Percentiles rank a stretch among this genome's conserved stretches.
Conservation (phyloP, 1,284 basidiomycete genomes). For the Neonothopanus nambi region DNA sequence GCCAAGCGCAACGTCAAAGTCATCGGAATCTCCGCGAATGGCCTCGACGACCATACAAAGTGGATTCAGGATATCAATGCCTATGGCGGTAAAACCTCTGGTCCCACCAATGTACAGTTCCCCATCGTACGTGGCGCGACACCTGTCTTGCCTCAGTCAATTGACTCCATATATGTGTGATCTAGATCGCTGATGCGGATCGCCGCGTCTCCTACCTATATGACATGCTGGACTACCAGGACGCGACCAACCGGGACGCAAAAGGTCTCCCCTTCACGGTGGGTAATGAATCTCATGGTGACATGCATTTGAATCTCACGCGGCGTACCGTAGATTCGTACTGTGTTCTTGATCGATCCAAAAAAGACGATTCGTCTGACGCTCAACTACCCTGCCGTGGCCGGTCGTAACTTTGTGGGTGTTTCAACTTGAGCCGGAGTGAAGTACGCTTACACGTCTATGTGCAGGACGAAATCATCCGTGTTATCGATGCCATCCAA, state of each 20-base stretch:
- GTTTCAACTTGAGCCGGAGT: no score
- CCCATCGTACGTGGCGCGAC: constrained; percentile 7
- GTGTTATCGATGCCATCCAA: constrained; percentile 68
- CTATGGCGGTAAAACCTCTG: constrained; percentile 5
- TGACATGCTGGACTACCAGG: constrained; percentile 9
- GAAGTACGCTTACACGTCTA: no score
- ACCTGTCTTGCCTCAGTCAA: neutral
- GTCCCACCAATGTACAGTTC: constrained; percentile 2
- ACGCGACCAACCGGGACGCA: neutral
- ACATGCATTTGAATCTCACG: neutral
- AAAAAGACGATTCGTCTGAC: constrained; percentile 14
- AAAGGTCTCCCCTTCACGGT: neutral
- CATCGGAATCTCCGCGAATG: constrained; percentile 11
- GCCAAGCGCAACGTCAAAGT: constrained; percentile 13
- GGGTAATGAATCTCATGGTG: neutral
- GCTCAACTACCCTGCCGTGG: constrained; percentile 51
- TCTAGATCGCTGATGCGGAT: constrained; percentile 14
- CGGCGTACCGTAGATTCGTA: constrained; percentile 6
- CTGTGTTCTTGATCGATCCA: constrained; percentile 17
- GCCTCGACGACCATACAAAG: constrained; percentile 13
- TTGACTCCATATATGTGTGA: neutral
- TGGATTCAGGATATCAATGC: constrained; percentile 8
- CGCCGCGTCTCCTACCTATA: constrained; percentile 8
- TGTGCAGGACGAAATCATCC: constrained; percentile 26
- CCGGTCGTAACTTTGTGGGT: constrained; percentile 69